These are phyloP conservation scores for Alternaria arbusti DNA, from an alignment of 2,329 filamentous ascomycete genomes.

Conservation along the genomic window DNA sequence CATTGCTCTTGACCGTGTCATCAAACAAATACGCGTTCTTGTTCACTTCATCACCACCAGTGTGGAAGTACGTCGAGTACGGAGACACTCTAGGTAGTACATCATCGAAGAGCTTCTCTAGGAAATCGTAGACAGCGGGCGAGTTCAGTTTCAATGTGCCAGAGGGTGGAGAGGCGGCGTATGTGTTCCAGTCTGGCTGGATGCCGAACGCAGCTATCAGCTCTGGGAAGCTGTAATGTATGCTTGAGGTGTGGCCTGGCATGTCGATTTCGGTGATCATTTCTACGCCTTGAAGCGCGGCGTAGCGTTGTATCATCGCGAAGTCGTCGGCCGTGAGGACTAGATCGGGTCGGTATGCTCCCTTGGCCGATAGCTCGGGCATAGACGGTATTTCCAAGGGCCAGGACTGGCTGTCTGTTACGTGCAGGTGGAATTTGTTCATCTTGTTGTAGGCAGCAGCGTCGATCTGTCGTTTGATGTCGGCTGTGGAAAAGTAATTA, in stretches of 20 bases:
- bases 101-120: conserved; percentile 76
- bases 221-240: conserved; percentile 71
- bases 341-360: conserved; percentile 72
- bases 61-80: conserved; percentile 80
- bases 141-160: conserved; percentile 79
- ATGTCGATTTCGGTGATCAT: conserved; percentile 80
- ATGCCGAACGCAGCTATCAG: conserved; percentile 69
- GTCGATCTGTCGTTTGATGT: conserved; percentile 78
- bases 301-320: conserved; percentile 72
- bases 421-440: conserved; percentile 81
- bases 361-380: conserved; percentile 73
- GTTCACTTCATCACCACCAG: conserved; percentile 88
- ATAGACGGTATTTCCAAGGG: conserved; percentile 79
- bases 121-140: conserved; percentile 70
- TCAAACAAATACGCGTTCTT: conserved; percentile 76
- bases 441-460: conserved; percentile 80
- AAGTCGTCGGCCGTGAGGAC: conserved; percentile 73
- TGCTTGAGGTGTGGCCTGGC: conserved; percentile 77
- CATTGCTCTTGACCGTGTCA: conserved; percentile 69
- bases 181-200: conserved; percentile 60
- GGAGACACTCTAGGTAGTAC: conserved; percentile 67
- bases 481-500: conserved; percentile 70
- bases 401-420: conserved; percentile 85
- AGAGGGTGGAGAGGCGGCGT: conserved; percentile 62
- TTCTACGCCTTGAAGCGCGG: conserved; percentile 70